Evolutionary conservation across 2,329 filamentous ascomycete genomes (phyloP).

Genomic region (Alternaria arbusti): DNA sequence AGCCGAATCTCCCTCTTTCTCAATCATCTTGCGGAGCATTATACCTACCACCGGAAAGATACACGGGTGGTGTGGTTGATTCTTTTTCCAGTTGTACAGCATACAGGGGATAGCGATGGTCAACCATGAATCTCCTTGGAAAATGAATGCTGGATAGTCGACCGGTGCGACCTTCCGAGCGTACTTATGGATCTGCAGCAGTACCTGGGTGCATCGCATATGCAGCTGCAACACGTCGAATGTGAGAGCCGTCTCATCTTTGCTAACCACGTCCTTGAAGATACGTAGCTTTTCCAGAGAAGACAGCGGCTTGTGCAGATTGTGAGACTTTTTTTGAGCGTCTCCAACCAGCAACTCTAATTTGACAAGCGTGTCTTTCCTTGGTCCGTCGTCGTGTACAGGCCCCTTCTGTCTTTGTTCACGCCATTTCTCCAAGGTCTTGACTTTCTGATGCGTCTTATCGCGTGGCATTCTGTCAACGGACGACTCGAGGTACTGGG

Average conservation of each 20-base stretch:
- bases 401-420: not conserved
- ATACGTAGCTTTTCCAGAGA: not conserved
- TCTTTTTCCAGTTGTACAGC: not conserved
- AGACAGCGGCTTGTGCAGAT: not conserved
- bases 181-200: not conserved
- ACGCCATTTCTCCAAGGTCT: not conserved
- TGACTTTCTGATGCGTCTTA: not conserved
- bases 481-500: not conserved
- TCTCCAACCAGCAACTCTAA: not conserved
- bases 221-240: not conserved
- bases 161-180: not conserved
- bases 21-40: not conserved
- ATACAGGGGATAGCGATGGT: not conserved
- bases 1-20: not conserved
- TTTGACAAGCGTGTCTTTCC: not conserved
- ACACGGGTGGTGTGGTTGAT: not conserved
- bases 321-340: not conserved
- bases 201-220: not conserved
- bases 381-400: not conserved
- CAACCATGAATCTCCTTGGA: not conserved
- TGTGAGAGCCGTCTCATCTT: not conserved
- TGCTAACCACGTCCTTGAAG: not conserved
- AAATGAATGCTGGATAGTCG: not conserved
- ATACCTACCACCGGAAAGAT: not conserved
- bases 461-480: not conserved